phyloP scores from a whole-genome alignment of 805 yeast species.

The Suhomyces sp. region DNA sequence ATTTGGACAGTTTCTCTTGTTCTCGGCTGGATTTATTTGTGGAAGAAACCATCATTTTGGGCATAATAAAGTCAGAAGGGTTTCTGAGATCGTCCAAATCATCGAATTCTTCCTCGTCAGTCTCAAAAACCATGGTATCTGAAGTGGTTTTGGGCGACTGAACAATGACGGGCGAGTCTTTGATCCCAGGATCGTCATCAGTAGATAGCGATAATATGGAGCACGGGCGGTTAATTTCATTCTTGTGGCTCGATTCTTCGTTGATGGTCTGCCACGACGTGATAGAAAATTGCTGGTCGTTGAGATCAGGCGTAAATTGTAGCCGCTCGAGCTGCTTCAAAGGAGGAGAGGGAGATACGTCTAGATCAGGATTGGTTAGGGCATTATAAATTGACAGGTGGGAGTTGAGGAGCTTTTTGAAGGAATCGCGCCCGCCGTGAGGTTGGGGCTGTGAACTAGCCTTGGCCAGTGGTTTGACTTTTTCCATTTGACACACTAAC shows the following conservation, averaged over 20 bases:
- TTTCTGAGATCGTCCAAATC: constrained; percentile 12
- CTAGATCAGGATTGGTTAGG: constrained; percentile 41
- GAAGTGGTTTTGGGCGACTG: constrained; percentile 16
- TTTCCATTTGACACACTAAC: not conserved
- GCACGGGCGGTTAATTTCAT: constrained; percentile 12
- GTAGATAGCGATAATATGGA: constrained; percentile 28
- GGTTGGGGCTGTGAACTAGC: not conserved
- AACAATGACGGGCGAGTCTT: constrained; percentile 21
- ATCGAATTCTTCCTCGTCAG: constrained; percentile 23
- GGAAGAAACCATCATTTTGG: constrained; percentile 25
- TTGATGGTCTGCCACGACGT: constrained; percentile 33
- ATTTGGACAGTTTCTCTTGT: constrained; percentile 1
- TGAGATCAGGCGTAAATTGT: constrained; percentile 9
- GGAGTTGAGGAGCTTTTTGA: constrained; percentile 29
- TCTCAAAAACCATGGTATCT: constrained; percentile 39
- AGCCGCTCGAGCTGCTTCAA: not conserved
- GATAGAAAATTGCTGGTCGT: constrained; percentile 14
- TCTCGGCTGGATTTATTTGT: not conserved
- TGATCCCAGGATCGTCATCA: constrained; percentile 19
- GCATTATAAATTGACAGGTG: constrained; percentile 40
- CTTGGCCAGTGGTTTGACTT: not conserved
- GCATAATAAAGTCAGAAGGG: constrained; percentile 36
- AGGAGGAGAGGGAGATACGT: constrained; percentile 15
- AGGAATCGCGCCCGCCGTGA: constrained; percentile 1
- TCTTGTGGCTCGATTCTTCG: constrained; percentile 15